Evolutionary conservation across 108 stramenopile genomes (phyloP), one percentile per base, ranked within the genome.

Genomic region (Cyclotella atomus): DNA sequence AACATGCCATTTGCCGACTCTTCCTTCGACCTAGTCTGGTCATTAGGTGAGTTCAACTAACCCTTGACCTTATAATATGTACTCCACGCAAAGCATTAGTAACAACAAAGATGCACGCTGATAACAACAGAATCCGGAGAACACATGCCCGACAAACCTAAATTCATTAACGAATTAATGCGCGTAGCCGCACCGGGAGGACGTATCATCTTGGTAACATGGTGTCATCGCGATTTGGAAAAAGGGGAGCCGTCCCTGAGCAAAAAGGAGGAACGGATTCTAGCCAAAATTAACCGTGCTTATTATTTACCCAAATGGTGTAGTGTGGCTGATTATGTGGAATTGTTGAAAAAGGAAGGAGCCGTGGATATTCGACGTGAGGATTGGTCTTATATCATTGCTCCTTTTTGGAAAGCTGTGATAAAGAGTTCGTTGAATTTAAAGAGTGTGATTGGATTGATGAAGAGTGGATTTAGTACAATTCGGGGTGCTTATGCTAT

Each of bases 71-170:
- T n/a, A n/a, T n/a, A n/a, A n/a, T n/a, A n/a, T n/a, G n/a, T n/a
- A n/a, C n/a, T n/a, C n/a, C n/a, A n/a, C n/a, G n/a, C n/a, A n/a
- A n/a, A n/a, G n/a, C n/a, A n/a, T n/a, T n/a, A n/a, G n/a, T n/a
- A n/a, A n/a, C n/a, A n/a, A n/a, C n/a, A n/a, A n/a, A n/a, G n/a
- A n/a, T n/a, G n/a, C n/a, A n/a, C n/a, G n/a, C n/a, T n/a, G n/a
- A n/a, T n/a, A n/a, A n/a, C n/a, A n/a, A n/a, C n/a, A n/a, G 98
- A 99, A 82, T 88, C 87, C 41, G 98, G 98, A 35, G 92, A 94
- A 67, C 98, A 99, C 87, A 99, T 99, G 98, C 97, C 98, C 3
- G 89, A 98, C 76, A 99, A 98, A 86, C 29, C 64, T 8, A 84
- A 93, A 68, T 98, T 97, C 76, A 88, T 94, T 19, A 73, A 90